Conservation (phyloP, 1,284 basidiomycete species). For the Tilletia indica region DNA sequence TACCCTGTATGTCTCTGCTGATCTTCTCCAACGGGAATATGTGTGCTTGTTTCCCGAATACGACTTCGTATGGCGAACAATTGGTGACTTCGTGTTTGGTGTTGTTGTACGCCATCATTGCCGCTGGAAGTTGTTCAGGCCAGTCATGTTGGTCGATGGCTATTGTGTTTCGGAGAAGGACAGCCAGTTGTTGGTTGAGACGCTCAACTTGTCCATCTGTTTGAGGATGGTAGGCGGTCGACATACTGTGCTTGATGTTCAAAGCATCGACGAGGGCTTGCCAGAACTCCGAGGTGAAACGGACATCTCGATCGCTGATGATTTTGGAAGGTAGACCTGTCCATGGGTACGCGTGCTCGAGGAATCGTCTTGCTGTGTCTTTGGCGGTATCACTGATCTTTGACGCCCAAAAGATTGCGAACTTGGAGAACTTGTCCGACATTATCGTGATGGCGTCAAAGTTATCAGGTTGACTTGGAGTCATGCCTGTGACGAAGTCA, state of each 20-base stretch:
- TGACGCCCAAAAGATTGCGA: neutral
- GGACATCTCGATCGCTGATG: neutral
- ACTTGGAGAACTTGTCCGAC: constrained; percentile 5
- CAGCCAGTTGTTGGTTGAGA: constrained; percentile 44
- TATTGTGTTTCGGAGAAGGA: constrained; percentile 56
- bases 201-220: constrained; percentile 57
- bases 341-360: neutral
- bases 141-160: constrained; percentile 60
- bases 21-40: neutral
- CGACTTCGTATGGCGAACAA: constrained; percentile 59
- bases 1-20: neutral
- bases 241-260: neutral
- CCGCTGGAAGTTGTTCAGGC: constrained; percentile 58
- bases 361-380: neutral
- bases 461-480: neutral
- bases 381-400: neutral
- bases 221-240: constrained; percentile 1
- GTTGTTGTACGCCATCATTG: constrained; percentile 62
- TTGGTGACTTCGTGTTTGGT: constrained; percentile 43
- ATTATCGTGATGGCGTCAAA: constrained; percentile 11
- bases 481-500: neutral
- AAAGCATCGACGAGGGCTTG: neutral
- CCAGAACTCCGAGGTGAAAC: neutral
- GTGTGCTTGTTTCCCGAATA: constrained; percentile 37
- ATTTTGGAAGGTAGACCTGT: neutral